Evolutionary conservation across 2,329 filamentous ascomycete genomes (phyloP), one percentile per base, ranked within the genome.

Genomic region (Pseudofabraea citricarpa): DNA sequence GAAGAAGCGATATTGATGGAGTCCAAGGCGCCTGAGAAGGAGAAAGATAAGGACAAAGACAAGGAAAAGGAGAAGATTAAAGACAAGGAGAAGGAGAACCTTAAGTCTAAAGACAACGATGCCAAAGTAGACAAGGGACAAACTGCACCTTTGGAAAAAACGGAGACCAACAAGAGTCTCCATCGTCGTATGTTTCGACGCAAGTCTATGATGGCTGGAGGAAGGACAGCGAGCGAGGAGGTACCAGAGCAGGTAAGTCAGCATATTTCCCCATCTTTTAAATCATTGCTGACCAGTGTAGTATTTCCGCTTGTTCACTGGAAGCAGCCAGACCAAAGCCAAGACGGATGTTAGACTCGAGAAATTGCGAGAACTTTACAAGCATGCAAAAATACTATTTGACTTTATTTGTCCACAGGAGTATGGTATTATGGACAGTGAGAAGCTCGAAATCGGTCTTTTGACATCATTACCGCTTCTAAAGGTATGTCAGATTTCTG

Each of bases 321-420:
- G 90, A 27, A 83, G 81, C 40, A 81, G 76, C 41, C 77, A 85
- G 49, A 80, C 79, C 7, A 88, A 87, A 61, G 79, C 83, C 12
- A 95, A 94, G 68, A 77, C 84, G 13, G 91, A 97, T 58, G 85
- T 81, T 22, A 80, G 90, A 5, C 83, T 97, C 10, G 85, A 90
- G 53, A 93, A 93, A 49, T 74, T 98, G 33, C 83, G 93, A 49
- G 90, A 98, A 64, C 73, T 98, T 43, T 98, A 97, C 67, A 88
- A 88, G 55, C 74, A 96, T 36, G 88, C 89, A 44, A 98, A 98
- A 67, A 84, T 97, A 10, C 71, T 98, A 12, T 98, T 98, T 59
- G 93, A 98, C 66, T 98, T 96, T 63, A 95, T 98, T 57, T 95
- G 93, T 43, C 93, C 93, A 1, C 93, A 98, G 59, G 93, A 98